Percentiles rank a stretch among this genome's conserved stretches.
Conservation (phyloP, 306 rosid species). For the Cicer cuneatum region DNA sequence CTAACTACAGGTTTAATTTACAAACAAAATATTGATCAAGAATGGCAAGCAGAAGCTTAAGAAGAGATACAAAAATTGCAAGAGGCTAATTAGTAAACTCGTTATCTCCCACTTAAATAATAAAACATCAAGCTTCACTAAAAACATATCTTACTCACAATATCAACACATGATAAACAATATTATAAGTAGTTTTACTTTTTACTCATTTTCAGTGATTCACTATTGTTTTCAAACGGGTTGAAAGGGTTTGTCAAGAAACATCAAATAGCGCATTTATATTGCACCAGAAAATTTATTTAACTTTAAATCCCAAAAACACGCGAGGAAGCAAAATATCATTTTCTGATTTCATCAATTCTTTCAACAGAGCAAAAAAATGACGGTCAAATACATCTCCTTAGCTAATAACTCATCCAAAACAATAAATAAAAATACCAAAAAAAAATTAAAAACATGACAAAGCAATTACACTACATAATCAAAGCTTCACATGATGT, state of each 20-base stretch:
- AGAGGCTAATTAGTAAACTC: slow-evolving; percentile 3
- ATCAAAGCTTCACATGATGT: slow-evolving; percentile 35
- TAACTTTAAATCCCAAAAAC: slow-evolving; percentile 7
- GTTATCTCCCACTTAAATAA: slow-evolving; percentile 13
- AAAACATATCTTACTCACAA: slow-evolving; percentile 2
- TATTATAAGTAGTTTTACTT: background rate
- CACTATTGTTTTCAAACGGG: slow-evolving; percentile 2
- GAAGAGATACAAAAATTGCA: slow-evolving; percentile 13
- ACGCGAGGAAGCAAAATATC: slow-evolving; percentile 27
- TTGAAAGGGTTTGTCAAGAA: background rate
- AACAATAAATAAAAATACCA: background rate
- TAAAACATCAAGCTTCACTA: slow-evolving; percentile 22
- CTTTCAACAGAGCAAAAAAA: slow-evolving; percentile 3
- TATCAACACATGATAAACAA: background rate
- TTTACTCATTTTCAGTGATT: slow-evolving; percentile 9
- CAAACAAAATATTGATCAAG: slow-evolving; percentile 16
- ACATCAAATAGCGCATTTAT: slow-evolving; percentile 1
- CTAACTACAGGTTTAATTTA: slow-evolving; percentile 15
- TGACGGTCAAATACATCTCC: slow-evolving; percentile 5
- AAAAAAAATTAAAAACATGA: background rate
- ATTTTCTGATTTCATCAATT: slow-evolving; percentile 18
- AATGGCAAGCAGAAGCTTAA: background rate
- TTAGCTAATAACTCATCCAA: background rate
- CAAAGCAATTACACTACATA: slow-evolving; percentile 39
- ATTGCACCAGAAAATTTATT: background rate